Percentiles rank a stretch among this genome's conserved stretches.
These are phyloP conservation scores for Acidomyces sp. DNA, from an alignment of 495 filamentous ascomycete genomes.

Conservation along the genomic window DNA sequence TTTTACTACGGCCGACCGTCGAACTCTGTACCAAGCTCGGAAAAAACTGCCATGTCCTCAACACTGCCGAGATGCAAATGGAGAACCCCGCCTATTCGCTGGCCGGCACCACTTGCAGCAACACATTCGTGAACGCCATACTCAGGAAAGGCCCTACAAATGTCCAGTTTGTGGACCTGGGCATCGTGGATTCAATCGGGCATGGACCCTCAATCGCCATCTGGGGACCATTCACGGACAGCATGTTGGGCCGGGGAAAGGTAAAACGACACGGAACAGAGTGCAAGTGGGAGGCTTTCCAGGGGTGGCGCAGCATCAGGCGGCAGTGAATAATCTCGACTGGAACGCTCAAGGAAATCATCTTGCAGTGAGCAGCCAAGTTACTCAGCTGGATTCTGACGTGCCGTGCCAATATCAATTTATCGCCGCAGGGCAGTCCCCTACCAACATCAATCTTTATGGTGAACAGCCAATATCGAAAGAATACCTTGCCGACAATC, in stretches of 20 bases:
- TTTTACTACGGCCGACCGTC: background rate
- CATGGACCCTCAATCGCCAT: background rate
- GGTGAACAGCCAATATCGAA: too few species aligned
- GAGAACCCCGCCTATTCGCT: background rate
- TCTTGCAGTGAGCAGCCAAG: background rate
- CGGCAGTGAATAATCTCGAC: background rate
- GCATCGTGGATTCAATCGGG: background rate
- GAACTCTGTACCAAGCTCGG: background rate
- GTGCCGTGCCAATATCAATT: background rate
- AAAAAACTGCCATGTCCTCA: constrained; percentile 1
- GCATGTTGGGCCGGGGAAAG: background rate
- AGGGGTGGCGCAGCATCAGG: background rate
- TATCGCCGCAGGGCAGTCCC: background rate
- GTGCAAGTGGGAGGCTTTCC: background rate
- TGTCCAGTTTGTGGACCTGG: background rate
- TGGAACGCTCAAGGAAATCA: background rate
- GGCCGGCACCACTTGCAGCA: constrained; percentile 1
- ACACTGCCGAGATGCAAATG: background rate
- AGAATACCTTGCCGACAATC: too few species aligned
- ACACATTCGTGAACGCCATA: constrained; percentile 1
- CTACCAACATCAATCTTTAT: background rate
- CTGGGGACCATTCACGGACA: background rate
- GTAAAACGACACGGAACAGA: too few species aligned
- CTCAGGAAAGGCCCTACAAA: background rate
- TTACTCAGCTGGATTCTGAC: background rate